Conservation (phyloP, 345 rosid species). For the Eucalyptus curtisii region DNA sequence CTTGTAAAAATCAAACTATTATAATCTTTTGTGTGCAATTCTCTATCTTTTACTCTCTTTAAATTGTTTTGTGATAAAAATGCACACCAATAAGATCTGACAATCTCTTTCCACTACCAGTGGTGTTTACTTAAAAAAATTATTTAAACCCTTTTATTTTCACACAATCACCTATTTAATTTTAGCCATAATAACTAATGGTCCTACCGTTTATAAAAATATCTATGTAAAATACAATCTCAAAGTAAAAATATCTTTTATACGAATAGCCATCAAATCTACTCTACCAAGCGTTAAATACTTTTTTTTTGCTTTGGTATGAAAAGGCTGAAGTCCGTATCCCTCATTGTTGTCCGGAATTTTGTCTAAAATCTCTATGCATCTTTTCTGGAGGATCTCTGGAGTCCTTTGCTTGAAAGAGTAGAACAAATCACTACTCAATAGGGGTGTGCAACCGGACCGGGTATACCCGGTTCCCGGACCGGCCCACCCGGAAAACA, state of each 20-base stretch:
- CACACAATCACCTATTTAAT: no score
- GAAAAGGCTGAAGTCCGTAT: neutral
- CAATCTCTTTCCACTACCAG: no score
- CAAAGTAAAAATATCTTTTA: neutral
- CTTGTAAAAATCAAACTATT: fast-evolving
- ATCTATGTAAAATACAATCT: neutral
- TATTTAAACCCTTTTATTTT: no score
- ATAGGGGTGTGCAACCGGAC: no score
- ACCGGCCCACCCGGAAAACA: no score
- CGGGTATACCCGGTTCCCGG: no score
- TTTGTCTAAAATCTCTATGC: neutral
- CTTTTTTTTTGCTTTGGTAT: neutral
- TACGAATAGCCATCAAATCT: neutral
- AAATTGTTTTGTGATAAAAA: no score
- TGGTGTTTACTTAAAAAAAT: no score
- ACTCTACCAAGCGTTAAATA: neutral
- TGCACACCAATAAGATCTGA: no score
- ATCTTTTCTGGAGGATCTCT: neutral
- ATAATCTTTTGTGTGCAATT: no score
- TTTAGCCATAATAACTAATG: neutral
- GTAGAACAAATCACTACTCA: neutral
- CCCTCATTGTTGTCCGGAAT: neutral
- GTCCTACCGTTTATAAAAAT: neutral
- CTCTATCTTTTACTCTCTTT: no score
- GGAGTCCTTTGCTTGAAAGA: neutral